Conservation (phyloP, 495 filamentous ascomycete species). For the Clohesyomyces aquaticus region DNA sequence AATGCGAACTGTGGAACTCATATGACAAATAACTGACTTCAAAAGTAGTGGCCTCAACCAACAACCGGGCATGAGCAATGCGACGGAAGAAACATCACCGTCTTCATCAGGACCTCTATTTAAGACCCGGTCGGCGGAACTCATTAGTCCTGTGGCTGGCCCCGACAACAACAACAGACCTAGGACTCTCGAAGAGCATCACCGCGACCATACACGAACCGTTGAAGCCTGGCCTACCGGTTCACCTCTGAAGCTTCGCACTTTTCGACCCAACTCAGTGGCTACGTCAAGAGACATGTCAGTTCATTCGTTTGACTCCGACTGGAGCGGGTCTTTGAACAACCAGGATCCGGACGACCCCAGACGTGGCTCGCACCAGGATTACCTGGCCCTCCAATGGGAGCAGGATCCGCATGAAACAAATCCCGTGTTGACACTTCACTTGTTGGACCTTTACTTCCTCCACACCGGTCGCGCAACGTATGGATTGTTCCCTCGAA, state of each 20-base stretch:
- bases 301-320: conserved; percentile 38
- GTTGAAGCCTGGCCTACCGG: conserved; percentile 31
- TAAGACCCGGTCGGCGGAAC: conserved; percentile 37
- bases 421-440: conserved; percentile 49
- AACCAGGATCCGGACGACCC: conserved; percentile 40
- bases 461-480: conserved; percentile 56
- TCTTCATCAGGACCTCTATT: conserved; percentile 31
- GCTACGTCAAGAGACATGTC: conserved; percentile 45
- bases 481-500: conserved; percentile 61
- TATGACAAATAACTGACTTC: conserved; percentile 35
- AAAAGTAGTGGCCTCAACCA: conserved; percentile 35
- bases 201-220: conserved; percentile 34
- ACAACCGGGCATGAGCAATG: conserved; percentile 32
- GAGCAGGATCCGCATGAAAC: conserved; percentile 64
- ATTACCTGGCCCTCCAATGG: conserved; percentile 56
- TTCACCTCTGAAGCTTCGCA: conserved; percentile 25
- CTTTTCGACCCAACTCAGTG: conserved; percentile 28
- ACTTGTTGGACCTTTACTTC: conserved; percentile 62
- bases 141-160: conserved; percentile 33
- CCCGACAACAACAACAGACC: conserved; percentile 33
- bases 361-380: conserved; percentile 40
- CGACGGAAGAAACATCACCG: conserved; percentile 36
- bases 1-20: conserved; percentile 27
- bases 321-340: conserved; percentile 36
- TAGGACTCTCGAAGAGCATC: conserved; percentile 28